Evolutionary conservation across 306 rosid species (phyloP), one percentile per base, ranked within the genome.

Genomic region (Glycine tomentella): DNA sequence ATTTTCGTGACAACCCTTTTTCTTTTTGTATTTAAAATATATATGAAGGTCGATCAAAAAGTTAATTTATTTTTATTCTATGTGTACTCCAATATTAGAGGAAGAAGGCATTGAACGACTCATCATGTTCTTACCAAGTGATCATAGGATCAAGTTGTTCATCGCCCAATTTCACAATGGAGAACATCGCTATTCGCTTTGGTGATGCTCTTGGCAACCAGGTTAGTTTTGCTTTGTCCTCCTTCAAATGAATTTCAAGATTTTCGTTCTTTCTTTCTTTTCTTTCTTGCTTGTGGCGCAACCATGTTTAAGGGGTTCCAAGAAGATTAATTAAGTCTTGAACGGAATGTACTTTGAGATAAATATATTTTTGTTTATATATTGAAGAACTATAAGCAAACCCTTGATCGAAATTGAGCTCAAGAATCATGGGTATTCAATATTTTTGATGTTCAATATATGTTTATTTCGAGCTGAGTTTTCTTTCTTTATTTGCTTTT

Each of bases 181-280:
- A 92, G 80, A 76, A 89, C 65, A 90, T 92, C 51, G 88, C 95
- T 91, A 62, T 94, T 64, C 56, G 85, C 0, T 94, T 92, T 72
- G 97, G 98, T 2, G 98, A 94, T 86, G 91, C 88, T 84, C 74
- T 83, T 64, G 93, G 97, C 69, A 87, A 90, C 65, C 89, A 94
- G 97, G 98, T 25, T 25, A 25, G 31, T 25, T 25, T 25, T 25
- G 31, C 31, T 25, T 25, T 25, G 31, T 25, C 31, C 31, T 25
- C 31, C 31, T 25, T 25, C 31, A 25, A 25, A 25, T 25, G 15
- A 15, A 7, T 56, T 2, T 40, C 44, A 40, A 5, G 15, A 53
- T 53, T 53, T n/a, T 46, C 31, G 31, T 63, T 57, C 1, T 6
- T 72, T 53, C 1, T 20, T 77, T 20, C 20, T 20, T 20, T 20